Conservation (phyloP, 331 rosid species). For the Dryas integrifolia region DNA sequence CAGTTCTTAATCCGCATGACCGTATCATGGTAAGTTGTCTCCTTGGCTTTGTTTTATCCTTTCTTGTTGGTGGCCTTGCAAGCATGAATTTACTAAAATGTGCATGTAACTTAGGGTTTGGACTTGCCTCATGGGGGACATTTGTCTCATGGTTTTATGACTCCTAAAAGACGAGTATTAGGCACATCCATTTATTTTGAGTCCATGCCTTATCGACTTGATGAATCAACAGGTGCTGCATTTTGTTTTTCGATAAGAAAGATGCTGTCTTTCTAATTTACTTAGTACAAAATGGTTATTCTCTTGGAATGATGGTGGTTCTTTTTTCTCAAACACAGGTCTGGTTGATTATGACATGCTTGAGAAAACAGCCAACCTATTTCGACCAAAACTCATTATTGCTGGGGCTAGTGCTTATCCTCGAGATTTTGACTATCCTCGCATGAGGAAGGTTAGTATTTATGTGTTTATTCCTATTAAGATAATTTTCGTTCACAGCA, state of each 20-base stretch:
- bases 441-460: constrained; percentile 71
- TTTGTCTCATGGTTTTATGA: constrained; percentile 97
- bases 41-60: constrained; percentile 4
- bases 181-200: constrained; percentile 94
- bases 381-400: constrained; percentile 84
- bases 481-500: neutral
- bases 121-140: constrained; percentile 99
- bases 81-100: constrained; percentile 11
- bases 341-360: constrained; percentile 92
- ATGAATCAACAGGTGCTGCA: constrained; percentile 69
- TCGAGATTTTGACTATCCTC: constrained; percentile 88
- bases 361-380: constrained; percentile 76
- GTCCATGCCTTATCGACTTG: constrained; percentile 95
- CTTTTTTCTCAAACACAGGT: constrained; percentile 41
- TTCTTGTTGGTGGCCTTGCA: neutral
- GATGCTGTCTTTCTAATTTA: neutral
- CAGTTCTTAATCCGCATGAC: constrained; percentile 87
- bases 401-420: constrained; percentile 99
- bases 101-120: constrained; percentile 60
- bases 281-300: constrained; percentile 1
- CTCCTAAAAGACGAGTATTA: constrained; percentile 88
- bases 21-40: constrained; percentile 72
- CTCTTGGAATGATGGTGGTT: constrained; percentile 14
- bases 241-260: neutral
- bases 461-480: constrained; percentile 2